Evolutionary conservation across 1,139 yeast genomes (phyloP), one percentile per base, ranked within the genome.

Genomic region (Lizanozyma gosingica): DNA sequence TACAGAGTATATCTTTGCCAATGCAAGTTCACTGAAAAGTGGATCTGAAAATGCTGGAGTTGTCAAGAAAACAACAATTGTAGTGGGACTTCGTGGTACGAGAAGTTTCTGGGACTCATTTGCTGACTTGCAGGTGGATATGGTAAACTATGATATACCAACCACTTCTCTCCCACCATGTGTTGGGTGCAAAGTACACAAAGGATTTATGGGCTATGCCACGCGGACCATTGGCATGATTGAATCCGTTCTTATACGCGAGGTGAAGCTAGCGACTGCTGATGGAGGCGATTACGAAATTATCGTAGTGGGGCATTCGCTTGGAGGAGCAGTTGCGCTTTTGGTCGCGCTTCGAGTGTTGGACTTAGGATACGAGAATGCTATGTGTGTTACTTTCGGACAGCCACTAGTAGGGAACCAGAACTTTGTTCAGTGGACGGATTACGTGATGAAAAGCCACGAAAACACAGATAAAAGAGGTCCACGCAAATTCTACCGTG

Each of bases 391-490:
- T 36, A 68, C 76, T 0, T 66, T 73, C 73, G 79, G 79, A 0
- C 78, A 71, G 47, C 79, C 79, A 0, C 57, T 71, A 42, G 48
- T 71, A 6, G 80, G 80, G 0, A 73, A 74, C 46, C 43, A 49
- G 4, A 51, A 51, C 4, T 72, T 74, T 45, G 61, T 62, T 1
- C 41, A 48, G 3, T 72, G 73, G 68, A 62, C 60, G 1, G 71
- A 72, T 43, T 29, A 42, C 1, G 59, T 53, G 1, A 44, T 65
- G 54, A 68, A 67, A 2, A 66, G 72, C 44, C 18, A 37, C 1
- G 17, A 40, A 14, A 47, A 54, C 0, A 47, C 61, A 1, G 35
- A 36, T 1, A 61, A 55, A 37, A 52, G 51, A 34, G 46, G 45
- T 3, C 8, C 40, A 1, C 51, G 73, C n/a, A 59, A 60, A 33